phyloP scores from a whole-genome alignment of 371 early-diverging fungal species.

The Sporodiniella umbellata region DNA sequence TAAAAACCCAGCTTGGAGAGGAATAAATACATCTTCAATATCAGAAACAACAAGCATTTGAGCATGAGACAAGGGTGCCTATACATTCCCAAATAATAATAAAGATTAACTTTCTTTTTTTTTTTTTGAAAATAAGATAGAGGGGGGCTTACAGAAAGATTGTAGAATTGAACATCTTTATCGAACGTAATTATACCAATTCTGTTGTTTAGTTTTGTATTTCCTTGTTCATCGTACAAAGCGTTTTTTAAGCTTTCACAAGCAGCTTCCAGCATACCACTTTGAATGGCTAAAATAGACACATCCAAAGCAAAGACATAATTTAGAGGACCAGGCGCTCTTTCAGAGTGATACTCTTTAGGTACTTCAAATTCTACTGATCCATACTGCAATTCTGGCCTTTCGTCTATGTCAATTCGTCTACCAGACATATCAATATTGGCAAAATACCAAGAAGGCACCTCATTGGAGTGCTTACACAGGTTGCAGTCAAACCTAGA shows the following conservation, averaged over 20 bases:
- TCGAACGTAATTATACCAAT: constrained; percentile 93
- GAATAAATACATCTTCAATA: constrained; percentile 90
- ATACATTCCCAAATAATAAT: too few relatives aligned
- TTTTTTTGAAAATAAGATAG: background rate
- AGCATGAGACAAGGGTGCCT: constrained; percentile 77
- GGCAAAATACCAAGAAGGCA: constrained; percentile 88
- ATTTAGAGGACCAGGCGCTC: constrained; percentile 68
- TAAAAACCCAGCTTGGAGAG: constrained; percentile 87
- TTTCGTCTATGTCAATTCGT: constrained; percentile 80
- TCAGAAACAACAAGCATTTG: constrained; percentile 98
- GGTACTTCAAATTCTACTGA: constrained; percentile 91
- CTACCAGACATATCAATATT: constrained; percentile 94
- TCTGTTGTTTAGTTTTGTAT: constrained; percentile 29
- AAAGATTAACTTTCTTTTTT: background rate
- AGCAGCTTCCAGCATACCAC: constrained; percentile 72
- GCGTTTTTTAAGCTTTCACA: constrained; percentile 71
- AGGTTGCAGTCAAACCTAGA: constrained; percentile 89
- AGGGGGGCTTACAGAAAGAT: constrained; percentile 61
- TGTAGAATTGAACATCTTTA: constrained; percentile 90
- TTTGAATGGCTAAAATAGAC: constrained; percentile 80
- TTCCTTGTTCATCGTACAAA: constrained; percentile 56
- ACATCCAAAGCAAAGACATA: constrained; percentile 96
- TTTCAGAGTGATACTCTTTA: constrained; percentile 62
- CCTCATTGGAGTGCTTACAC: constrained; percentile 85
- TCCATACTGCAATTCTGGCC: constrained; percentile 91